Evolutionary conservation across 805 yeast species (phyloP), one percentile per base, ranked within the genome.

Genomic region (Yamadazyma scolyti): DNA sequence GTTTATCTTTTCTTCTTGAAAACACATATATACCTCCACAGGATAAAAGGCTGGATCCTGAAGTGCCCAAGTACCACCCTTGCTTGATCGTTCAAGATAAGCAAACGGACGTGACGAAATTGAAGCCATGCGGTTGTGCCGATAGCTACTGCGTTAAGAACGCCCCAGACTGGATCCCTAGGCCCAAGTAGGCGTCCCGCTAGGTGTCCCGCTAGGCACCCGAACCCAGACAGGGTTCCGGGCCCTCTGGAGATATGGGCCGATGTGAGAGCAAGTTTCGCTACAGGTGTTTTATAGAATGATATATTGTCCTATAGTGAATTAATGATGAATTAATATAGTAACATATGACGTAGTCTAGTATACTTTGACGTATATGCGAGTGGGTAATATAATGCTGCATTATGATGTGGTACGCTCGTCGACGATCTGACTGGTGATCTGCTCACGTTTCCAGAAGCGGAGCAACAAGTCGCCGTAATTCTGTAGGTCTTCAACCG

Each of bases 401-500:
- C 10, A 19, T 19, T 19, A 8, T 19, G 21, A 8, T 19, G 21
- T 19, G n/a, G n/a, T n/a, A n/a, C n/a, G n/a, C n/a, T n/a, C n/a
- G n/a, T 39, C 28, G 7, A 57, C 56, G 29, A 64, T 41, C 39
- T 64, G 64, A 37, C 52, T 61, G 26, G 77, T 65, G 22, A 65
- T 40, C 44, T 75, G 79, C 55, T 82, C 87, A 28, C 87, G 59
- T 48, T 73, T 76, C 93, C 96, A 87, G 56, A 87, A 90, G 56
- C 83, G 77, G 50, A 84, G 65, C 48, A 90, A 65, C 34, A 89
- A 65, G 54, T 87, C 95, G 8, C 95, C 96, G 56, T 90, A 90
- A 44, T 82, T 71, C 50, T 88, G 95, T 48, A 90, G 68, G 54
- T 93, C 98, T 52, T 89, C 96, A 9, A 84, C 81, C 20, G 86